Evolutionary conservation across 768 basidiomycete genomes (phyloP).

Genomic region (Holtermanniella nyarrowii): DNA sequence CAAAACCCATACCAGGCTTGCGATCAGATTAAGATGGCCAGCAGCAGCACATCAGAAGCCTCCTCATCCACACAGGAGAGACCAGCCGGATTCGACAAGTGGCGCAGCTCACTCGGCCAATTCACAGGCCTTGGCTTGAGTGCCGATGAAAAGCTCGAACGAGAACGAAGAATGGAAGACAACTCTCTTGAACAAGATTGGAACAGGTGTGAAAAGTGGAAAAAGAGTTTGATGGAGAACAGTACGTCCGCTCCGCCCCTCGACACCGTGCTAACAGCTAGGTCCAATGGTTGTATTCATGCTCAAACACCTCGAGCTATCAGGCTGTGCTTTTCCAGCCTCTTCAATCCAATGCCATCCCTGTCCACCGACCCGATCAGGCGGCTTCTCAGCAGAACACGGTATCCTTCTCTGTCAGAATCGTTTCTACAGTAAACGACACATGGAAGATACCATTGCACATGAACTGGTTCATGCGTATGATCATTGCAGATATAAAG

Average conservation of each 20-base stretch:
- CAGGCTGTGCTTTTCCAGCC: constrained; percentile 60
- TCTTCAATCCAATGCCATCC: constrained; percentile 73
- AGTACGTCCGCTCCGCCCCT: constrained; percentile 48
- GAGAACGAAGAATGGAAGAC: constrained; percentile 34
- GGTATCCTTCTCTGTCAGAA: constrained; percentile 79
- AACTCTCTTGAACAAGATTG: constrained; percentile 42
- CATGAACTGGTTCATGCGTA: constrained; percentile 94
- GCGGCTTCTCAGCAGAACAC: constrained; percentile 69
- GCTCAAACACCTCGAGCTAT: constrained; percentile 73
- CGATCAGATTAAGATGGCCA: not conserved
- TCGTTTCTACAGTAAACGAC: constrained; percentile 63
- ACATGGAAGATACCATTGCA: constrained; percentile 85
- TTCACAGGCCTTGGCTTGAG: constrained; percentile 50
- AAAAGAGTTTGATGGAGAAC: constrained; percentile 55
- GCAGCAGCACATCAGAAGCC: not conserved
- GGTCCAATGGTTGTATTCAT: constrained; percentile 84
- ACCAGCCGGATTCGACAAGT: constrained; percentile 45
- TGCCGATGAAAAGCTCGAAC: constrained; percentile 42
- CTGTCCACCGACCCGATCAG: constrained; percentile 62
- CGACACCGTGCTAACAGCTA: not conserved
- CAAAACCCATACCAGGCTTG: too few relatives aligned
- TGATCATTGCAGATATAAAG: constrained; percentile 88
- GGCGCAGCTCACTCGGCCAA: constrained; percentile 48
- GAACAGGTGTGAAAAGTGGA: constrained; percentile 58
- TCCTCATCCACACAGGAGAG: not conserved